Percentiles rank a stretch among this genome's conserved stretches.
These are phyloP conservation scores for Apiotrichum porosum DNA, from an alignment of 1,284 basidiomycete species.

Conservation along the genomic window DNA sequence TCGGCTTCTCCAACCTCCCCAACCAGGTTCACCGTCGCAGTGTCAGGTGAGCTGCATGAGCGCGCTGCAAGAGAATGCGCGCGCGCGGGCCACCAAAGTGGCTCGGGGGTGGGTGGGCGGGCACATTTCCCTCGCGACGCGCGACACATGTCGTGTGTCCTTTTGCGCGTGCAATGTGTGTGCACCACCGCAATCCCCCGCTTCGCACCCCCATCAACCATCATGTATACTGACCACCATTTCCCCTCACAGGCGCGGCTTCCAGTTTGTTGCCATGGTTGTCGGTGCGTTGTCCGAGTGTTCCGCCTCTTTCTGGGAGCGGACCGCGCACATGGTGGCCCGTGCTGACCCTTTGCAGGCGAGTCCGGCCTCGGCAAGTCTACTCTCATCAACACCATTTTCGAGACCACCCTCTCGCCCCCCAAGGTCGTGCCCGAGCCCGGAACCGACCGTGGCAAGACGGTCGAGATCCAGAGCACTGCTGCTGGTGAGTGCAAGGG, in stretches of 20 bases:
- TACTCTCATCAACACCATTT: constrained; percentile 93
- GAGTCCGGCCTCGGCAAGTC: constrained; percentile 97
- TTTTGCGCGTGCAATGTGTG: not conserved
- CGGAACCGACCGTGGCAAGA: constrained; percentile 78
- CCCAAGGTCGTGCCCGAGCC: constrained; percentile 77
- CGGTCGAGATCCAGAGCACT: constrained; percentile 93
- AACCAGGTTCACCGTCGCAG: constrained; percentile 98
- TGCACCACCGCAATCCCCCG: no score
- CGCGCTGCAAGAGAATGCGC: not conserved
- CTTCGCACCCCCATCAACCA: no score
- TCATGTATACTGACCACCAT: constrained; percentile 6
- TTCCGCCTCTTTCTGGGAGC: not conserved
- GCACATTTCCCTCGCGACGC: not conserved
- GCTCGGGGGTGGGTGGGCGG: not conserved
- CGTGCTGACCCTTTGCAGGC: constrained; percentile 54
- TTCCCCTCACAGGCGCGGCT: constrained; percentile 67
- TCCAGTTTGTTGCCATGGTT: constrained; percentile 94
- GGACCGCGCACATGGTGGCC: constrained; percentile 8
- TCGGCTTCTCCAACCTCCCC: constrained; percentile 85
- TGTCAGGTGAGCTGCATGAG: constrained; percentile 59
- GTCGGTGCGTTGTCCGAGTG: constrained; percentile 71
- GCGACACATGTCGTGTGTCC: not conserved
- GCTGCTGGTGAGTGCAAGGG: constrained; percentile 68
- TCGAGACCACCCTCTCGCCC: constrained; percentile 89
- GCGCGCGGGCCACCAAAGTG: not conserved